Percentiles rank a stretch among this genome's conserved stretches.
These are phyloP conservation scores for Boletus rex-veris DNA, from an alignment of 768 basidiomycete genomes.

Conservation along the genomic window DNA sequence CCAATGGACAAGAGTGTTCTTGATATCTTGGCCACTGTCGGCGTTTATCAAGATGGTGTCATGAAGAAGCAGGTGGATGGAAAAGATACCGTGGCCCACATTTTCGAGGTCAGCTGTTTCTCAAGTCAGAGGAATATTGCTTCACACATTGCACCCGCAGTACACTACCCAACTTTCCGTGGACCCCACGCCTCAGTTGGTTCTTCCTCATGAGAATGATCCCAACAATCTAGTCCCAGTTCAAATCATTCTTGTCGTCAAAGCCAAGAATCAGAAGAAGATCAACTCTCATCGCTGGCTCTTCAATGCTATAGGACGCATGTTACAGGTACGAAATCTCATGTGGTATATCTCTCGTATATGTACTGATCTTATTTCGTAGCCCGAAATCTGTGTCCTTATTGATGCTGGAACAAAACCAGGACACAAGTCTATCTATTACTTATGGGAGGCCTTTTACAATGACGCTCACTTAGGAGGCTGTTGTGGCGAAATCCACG, in stretches of 20 bases:
- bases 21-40: conserved; percentile 84
- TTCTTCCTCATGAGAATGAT: conserved; percentile 86
- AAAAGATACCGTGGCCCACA: conserved; percentile 88
- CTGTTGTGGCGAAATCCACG: conserved; percentile 93
- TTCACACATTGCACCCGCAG: conserved; percentile 37
- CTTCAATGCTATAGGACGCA: conserved; percentile 88
- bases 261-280: conserved; percentile 95
- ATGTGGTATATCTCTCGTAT: conserved; percentile 1
- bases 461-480: conserved; percentile 77
- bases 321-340: conserved; percentile 55
- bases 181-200: conserved; percentile 84
- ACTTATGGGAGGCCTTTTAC: conserved; percentile 91
- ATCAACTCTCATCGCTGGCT: conserved; percentile 96
- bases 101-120: conserved; percentile 72
- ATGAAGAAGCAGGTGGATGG: conserved; percentile 92
- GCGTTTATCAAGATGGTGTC: conserved; percentile 91
- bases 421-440: conserved; percentile 93
- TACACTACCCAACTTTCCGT: conserved; percentile 97
- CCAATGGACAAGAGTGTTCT: conserved; percentile 94
- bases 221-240: conserved; percentile 92
- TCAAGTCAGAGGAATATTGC: neutral
- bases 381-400: conserved; percentile 91
- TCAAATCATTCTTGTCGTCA: conserved; percentile 86
- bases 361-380: conserved; percentile 4
- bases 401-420: conserved; percentile 97